Base-by-base conservation (phyloP, 106 monocot species). In the Dioscorea dumetorum region DNA sequence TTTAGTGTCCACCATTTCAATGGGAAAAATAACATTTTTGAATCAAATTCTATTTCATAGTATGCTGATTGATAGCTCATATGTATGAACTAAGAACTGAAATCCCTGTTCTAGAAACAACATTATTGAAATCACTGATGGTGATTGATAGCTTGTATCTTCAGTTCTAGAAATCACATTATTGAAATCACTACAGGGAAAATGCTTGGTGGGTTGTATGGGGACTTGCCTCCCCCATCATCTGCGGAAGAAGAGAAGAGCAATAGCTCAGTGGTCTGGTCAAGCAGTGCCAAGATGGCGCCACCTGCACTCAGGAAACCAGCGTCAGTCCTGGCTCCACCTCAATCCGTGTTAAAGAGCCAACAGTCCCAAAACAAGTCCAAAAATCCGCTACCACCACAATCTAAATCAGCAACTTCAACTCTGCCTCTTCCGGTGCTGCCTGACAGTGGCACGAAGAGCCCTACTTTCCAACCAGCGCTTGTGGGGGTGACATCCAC, bases 281-380 rank as follows among this genome's bases (percentile, higher is more conserved):
- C 95, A 18, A 89, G 86, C 81, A 89, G 88, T 60, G 76, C 89
- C 49, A 97, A 97, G 65, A 97, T 97, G 95, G 95, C 91, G 2
- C 95, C 95, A 12, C 69, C 95, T 13, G 83, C 91, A 0, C 73
- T 97, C 63, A 76, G 95, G 14, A 97, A 97, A 67, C 82, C 88
- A 11, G 20, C 94, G 2, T 22, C 91, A 12, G 34, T 81, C 33
- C 67, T 88, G 53, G 50, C 88, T 0, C 80, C 95, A 0, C 95
- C 88, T 15, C 88, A 81, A 10, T 81, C 91, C 16, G 78, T 88
- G 48, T 24, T 95, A 60, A 82, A 77, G 53, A 77, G 50, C 64
- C 78, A 81, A 57, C 85, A 75, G 48, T 73, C 79, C 22, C 78
- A 76, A 51, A 35, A n/a, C 69, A 82, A 82, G 61, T 34, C 84